A percentile compares a stretch with the other conserved stretches of the same genome.
Conservation (phyloP, 805 yeast genomes). For the Lipomyces chichibuensis region DNA sequence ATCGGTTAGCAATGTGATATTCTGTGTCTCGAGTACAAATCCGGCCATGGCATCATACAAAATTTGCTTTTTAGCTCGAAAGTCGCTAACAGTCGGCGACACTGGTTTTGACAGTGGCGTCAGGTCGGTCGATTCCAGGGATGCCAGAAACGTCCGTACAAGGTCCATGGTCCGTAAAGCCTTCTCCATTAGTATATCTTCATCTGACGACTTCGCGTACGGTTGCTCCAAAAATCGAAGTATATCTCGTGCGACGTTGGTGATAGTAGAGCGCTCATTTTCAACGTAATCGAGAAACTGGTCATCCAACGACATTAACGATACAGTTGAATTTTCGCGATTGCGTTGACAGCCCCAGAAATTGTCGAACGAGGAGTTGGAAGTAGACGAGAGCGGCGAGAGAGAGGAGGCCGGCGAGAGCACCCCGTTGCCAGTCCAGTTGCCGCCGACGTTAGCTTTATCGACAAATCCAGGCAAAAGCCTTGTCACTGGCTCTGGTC, state of each 20-base stretch:
- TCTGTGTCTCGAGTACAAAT: conserved; percentile 68
- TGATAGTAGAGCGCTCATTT: conserved; percentile 11
- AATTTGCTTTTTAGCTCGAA: conserved; percentile 71
- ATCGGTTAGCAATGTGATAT: conserved; percentile 53
- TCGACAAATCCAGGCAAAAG: conserved; percentile 9
- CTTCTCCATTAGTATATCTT: conserved; percentile 20
- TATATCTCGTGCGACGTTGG: conserved; percentile 22
- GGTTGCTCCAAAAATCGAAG: conserved; percentile 24
- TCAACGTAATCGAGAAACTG: conserved; percentile 15
- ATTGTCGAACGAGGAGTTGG: conserved; percentile 8
- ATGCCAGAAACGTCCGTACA: conserved; percentile 41
- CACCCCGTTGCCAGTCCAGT: conserved; percentile 18
- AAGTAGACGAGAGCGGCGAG: not conserved
- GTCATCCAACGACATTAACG: conserved; percentile 21
- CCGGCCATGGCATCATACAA: conserved; percentile 58
- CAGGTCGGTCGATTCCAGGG: conserved; percentile 44
- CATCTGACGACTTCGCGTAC: conserved; percentile 14
- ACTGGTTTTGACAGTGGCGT: conserved; percentile 29
- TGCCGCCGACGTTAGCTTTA: conserved; percentile 14
- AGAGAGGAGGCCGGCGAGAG: not conserved
- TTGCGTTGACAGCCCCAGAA: conserved; percentile 12
- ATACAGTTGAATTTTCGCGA: conserved; percentile 14
- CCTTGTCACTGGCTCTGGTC: conserved; percentile 7
- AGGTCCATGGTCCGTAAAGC: conserved; percentile 20
- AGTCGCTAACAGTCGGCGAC: conserved; percentile 50